These are phyloP conservation scores for Vigna radiata DNA, from an alignment of 306 rosid genomes.

Conservation along the genomic window DNA sequence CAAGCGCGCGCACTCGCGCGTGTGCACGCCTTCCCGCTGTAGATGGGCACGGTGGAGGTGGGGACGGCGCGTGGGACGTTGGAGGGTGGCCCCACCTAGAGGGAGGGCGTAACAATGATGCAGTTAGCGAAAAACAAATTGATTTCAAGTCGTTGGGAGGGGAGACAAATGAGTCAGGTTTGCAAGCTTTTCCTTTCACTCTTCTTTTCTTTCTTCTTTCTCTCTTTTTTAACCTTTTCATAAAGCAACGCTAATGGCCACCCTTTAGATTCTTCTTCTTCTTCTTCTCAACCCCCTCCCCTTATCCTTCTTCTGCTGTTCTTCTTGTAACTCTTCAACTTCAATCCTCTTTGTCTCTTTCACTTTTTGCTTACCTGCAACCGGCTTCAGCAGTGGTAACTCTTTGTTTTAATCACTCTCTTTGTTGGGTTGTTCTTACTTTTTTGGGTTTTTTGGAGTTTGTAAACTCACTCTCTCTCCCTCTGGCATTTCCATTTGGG, in stretches of 20 bases:
- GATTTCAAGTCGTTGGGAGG: constrained; percentile 60
- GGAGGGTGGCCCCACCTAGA: constrained; percentile 23
- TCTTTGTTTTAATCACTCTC: constrained; percentile 42
- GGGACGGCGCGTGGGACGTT: constrained; percentile 61
- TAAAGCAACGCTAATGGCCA: constrained; percentile 57
- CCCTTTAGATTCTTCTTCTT: constrained; percentile 68
- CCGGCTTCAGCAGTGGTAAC: constrained; percentile 41
- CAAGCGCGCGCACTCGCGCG: constrained; percentile 48
- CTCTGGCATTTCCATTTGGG: constrained; percentile 49
- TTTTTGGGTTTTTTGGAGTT: constrained; percentile 44
- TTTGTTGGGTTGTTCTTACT: constrained; percentile 25
- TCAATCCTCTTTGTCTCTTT: constrained; percentile 43
- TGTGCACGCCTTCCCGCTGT: background rate
- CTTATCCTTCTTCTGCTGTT: background rate
- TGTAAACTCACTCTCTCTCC: constrained; percentile 16
- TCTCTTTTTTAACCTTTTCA: constrained; percentile 47
- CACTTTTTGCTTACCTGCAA: constrained; percentile 42
- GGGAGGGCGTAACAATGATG: constrained; percentile 45
- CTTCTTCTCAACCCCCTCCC: constrained; percentile 19
- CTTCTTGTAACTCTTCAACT: constrained; percentile 28
- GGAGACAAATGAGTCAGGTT: constrained; percentile 70
- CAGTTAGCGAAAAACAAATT: constrained; percentile 31
- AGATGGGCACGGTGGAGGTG: constrained; percentile 30
- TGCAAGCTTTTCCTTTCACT: constrained; percentile 31
- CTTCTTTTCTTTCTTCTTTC: background rate